Percentiles rank a stretch among this genome's conserved stretches.
Conservation (phyloP, 768 basidiomycete genomes). For the Rhodosporidiobolus odoratus region DNA sequence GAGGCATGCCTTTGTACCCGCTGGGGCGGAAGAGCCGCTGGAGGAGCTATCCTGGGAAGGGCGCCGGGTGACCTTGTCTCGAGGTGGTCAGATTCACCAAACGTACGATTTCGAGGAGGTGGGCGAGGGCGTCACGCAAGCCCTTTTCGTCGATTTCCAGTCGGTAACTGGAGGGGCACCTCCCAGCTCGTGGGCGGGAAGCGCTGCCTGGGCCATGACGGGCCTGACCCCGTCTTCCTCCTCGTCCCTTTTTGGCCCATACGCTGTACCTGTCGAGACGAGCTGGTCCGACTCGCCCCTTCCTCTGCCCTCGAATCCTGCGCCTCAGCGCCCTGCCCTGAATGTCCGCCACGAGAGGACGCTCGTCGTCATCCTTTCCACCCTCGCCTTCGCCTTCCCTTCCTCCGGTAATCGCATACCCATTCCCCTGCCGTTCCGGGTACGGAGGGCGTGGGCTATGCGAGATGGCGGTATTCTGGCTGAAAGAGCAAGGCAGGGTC, state of each 20-base stretch:
- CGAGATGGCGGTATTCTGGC: slow-evolving; percentile 9
- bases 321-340: background rate
- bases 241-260: no score
- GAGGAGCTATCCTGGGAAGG: no score
- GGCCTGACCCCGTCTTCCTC: background rate
- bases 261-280: no score
- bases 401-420: background rate
- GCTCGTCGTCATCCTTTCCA: slow-evolving; percentile 28
- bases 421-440: slow-evolving; percentile 26
- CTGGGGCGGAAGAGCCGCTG: no score
- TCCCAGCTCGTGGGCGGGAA: background rate
- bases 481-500: slow-evolving; percentile 13
- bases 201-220: background rate
- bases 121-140: background rate
- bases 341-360: background rate
- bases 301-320: slow-evolving; percentile 7
- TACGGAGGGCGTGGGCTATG: background rate
- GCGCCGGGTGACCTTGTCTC: no score
- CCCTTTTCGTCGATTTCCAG: background rate
- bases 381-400: slow-evolving; percentile 19
- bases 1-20: no score
- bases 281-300: slow-evolving; percentile 8
- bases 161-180: background rate
- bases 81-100: no score
- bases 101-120: background rate